These are phyloP conservation scores for Pistacia integerrima DNA, from an alignment of 345 rosid species.

Conservation along the genomic window DNA sequence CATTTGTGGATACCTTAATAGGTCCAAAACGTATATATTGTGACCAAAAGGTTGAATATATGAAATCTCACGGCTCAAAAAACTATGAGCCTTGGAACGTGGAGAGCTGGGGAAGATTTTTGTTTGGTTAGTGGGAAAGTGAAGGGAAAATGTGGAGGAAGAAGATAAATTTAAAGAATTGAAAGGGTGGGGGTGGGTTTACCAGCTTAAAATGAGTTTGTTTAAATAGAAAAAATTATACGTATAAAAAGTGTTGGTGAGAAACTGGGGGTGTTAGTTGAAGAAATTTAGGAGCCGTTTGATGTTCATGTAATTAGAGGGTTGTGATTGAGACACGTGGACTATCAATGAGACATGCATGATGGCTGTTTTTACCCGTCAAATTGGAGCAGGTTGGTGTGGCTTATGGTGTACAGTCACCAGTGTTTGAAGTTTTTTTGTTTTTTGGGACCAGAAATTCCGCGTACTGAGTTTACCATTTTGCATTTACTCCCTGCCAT, in stretches of 20 bases:
- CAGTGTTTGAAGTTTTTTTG: not conserved
- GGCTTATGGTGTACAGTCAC: not conserved
- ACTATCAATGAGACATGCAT: constrained; percentile 17
- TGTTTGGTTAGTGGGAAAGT: constrained; percentile 17
- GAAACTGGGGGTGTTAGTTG: constrained; percentile 27
- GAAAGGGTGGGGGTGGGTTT: not conserved
- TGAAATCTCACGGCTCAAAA: not conserved
- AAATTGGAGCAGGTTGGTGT: constrained; percentile 13
- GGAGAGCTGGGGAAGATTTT: not conserved
- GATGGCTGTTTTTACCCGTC: constrained; percentile 17
- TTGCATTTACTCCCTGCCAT: not conserved
- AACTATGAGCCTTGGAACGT: not conserved
- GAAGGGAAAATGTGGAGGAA: not conserved
- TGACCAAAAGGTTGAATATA: not conserved
- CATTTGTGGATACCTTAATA: not conserved
- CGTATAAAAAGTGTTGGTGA: constrained; percentile 7
- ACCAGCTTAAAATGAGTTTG: not conserved
- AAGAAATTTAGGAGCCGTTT: constrained; percentile 2
- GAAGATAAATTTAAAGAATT: not conserved
- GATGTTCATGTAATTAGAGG: constrained; percentile 23
- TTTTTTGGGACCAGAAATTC: not conserved
- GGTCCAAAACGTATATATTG: not conserved
- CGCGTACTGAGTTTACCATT: not conserved
- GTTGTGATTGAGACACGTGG: constrained; percentile 15
- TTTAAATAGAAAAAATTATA: constrained; percentile 13